Evolutionary conservation across 495 filamentous ascomycete species (phyloP).

Genomic region (Lindgomyces ingoldianus): DNA sequence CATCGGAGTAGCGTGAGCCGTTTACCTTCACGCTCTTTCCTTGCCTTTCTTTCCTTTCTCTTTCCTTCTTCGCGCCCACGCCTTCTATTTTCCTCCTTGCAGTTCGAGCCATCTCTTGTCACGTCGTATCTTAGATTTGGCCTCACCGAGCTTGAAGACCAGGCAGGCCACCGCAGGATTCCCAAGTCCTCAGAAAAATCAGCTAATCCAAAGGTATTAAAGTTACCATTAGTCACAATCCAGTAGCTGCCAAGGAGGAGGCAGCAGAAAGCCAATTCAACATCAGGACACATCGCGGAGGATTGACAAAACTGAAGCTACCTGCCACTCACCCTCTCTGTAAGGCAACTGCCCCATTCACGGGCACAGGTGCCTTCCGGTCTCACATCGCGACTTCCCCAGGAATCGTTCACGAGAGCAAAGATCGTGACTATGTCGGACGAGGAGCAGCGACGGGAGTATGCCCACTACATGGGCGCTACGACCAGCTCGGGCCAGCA

Average conservation of each 20-base stretch:
- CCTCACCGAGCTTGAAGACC: not conserved
- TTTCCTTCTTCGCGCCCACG: not conserved
- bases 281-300: not conserved
- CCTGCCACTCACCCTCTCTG: no score
- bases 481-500: conserved; percentile 5
- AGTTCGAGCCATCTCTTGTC: not conserved
- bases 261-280: no score
- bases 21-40: conserved; percentile 6
- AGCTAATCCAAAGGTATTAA: not conserved
- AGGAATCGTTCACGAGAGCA: not conserved
- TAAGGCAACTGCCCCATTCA: not conserved
- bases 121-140: not conserved
- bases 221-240: not conserved
- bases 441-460: conserved; percentile 22
- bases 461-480: conserved; percentile 16
- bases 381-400: conserved; percentile 2
- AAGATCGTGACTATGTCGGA: not conserved
- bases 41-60: not conserved
- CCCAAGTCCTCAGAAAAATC: no score
- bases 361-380: no score
- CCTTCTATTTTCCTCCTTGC: not conserved
- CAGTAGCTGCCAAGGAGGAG: no score
- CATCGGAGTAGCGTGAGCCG: no score
- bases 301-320: no score
- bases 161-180: no score